A percentile compares a stretch with the other conserved stretches of the same genome.
phyloP scores from a whole-genome alignment of 108 stramenopile genomes.

The Fragilaria crotonensis region DNA sequence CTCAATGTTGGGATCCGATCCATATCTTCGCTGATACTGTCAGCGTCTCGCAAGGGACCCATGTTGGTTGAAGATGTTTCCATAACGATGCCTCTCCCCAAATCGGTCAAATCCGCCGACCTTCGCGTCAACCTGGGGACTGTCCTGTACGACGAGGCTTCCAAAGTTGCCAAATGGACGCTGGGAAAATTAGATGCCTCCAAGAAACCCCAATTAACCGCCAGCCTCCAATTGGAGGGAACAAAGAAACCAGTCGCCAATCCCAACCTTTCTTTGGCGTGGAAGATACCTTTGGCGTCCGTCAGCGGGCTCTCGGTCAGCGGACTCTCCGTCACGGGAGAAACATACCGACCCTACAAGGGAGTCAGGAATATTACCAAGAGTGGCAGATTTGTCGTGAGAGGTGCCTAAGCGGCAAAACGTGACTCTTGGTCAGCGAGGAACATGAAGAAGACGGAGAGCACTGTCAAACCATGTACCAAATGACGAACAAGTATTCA shows the following conservation, averaged over 20 bases:
- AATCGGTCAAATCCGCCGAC: conserved; percentile 79
- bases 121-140: conserved; percentile 71
- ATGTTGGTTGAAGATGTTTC: conserved; percentile 91
- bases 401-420: too few species aligned
- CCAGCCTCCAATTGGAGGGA: conserved; percentile 46
- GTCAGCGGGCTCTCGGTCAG: conserved; percentile 89
- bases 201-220: conserved; percentile 42
- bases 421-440: too few species aligned
- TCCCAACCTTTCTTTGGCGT: conserved; percentile 81
- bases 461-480: too few species aligned
- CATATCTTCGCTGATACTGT: conserved; percentile 56
- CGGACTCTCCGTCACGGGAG: conserved; percentile 85
- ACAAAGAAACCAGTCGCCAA: conserved; percentile 52
- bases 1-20: conserved; percentile 51
- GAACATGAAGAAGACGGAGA: too few species aligned
- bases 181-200: conserved; percentile 70
- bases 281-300: conserved; percentile 93
- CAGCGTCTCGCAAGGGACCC: conserved; percentile 49
- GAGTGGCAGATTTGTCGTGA: conserved; percentile 80
- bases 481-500: too few species aligned
- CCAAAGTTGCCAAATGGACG: conserved; percentile 92
- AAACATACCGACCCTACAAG: conserved; percentile 95
- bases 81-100: conserved; percentile 91
- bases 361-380: conserved; percentile 88
- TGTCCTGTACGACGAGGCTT: conserved; percentile 92